Evolutionary conservation across 169 alveolate genomes (phyloP).

Genomic region (Miamiensis avidus): DNA sequence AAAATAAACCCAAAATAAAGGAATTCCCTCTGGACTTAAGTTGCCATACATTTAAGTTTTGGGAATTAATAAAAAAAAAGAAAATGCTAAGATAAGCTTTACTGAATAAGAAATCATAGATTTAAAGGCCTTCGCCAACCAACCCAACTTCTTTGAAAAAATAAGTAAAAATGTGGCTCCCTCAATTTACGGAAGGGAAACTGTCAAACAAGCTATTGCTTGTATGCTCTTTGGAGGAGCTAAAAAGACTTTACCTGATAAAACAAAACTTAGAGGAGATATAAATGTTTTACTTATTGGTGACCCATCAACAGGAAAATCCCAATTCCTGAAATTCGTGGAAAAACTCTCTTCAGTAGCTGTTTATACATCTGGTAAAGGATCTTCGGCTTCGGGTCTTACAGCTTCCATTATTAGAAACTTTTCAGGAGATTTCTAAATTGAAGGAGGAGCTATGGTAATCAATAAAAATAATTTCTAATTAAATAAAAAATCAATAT

Average conservation of each 20-base stretch:
- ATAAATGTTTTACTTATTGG: slow-evolving; percentile 88
- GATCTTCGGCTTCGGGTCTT: slow-evolving; percentile 99
- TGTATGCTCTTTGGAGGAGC: slow-evolving; percentile 99
- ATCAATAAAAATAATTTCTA: no score
- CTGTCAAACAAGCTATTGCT: slow-evolving; percentile 97
- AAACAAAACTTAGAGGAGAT: slow-evolving; percentile 97
- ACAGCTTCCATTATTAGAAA: slow-evolving; percentile 99
- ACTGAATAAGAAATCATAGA: slow-evolving; percentile 78
- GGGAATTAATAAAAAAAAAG: slow-evolving; percentile 73
- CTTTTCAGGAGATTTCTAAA: slow-evolving; percentile 92
- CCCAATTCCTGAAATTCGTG: slow-evolving; percentile 96
- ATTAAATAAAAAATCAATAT: background rate
- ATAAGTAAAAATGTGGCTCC: slow-evolving; percentile 96
- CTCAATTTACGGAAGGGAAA: slow-evolving; percentile 95
- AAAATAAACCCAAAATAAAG: slow-evolving; percentile 28
- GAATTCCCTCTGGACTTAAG: slow-evolving; percentile 57
- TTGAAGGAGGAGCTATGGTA: slow-evolving; percentile 99
- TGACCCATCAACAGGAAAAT: slow-evolving; percentile 99
- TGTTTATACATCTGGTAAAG: slow-evolving; percentile 99
- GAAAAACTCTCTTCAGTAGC: slow-evolving; percentile 98
- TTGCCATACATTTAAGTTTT: slow-evolving; percentile 82
- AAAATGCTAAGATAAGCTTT: slow-evolving; percentile 58
- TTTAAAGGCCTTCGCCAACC: slow-evolving; percentile 83
- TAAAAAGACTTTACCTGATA: slow-evolving; percentile 95
- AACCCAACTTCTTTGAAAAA: slow-evolving; percentile 92